A percentile compares a stretch with the other conserved stretches of the same genome.
Evolutionary conservation across 208 protist species (phyloP).

Genomic region (Novymonas esmeraldas): DNA sequence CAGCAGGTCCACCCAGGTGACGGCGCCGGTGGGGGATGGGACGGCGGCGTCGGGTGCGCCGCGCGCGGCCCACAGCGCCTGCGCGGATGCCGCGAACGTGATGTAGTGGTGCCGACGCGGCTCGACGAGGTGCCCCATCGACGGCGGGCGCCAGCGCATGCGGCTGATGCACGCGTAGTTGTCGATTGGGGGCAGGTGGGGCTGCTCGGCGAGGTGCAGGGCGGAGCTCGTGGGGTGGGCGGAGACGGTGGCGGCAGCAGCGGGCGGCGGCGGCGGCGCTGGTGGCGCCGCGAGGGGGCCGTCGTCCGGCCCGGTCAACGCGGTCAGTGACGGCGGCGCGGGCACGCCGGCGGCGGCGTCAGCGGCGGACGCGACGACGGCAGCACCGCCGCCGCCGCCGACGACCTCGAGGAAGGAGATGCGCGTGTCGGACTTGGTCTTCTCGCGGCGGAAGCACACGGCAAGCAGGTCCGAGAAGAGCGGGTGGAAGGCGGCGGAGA

Average conservation of each 20-base stretch:
- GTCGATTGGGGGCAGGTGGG: constrained; percentile 64
- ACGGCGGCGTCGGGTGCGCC: not conserved
- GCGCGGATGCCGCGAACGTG: constrained; percentile 28
- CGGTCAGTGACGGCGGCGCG: not conserved
- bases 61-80: constrained; percentile 19
- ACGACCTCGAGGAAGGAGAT: constrained; percentile 58
- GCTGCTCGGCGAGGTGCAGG: constrained; percentile 37
- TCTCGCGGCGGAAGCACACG: constrained; percentile 70
- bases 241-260: not conserved
- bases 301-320: not conserved
- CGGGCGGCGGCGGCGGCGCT: not conserved
- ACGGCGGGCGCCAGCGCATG: constrained; percentile 70
- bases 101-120: constrained; percentile 37
- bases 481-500: constrained; percentile 74
- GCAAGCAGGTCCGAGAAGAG: constrained; percentile 80
- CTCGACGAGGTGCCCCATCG: constrained; percentile 22
- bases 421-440: constrained; percentile 67
- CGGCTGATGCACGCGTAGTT: constrained; percentile 63
- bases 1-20: constrained; percentile 39
- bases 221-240: constrained; percentile 10
- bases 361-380: not conserved
- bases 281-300: not conserved
- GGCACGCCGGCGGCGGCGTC: not conserved
- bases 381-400: not conserved
- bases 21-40: not conserved